Evolutionary conservation across 108 stramenopile species (phyloP), one percentile per base, ranked within the genome.

Genomic region (Conticribra guillardii): DNA sequence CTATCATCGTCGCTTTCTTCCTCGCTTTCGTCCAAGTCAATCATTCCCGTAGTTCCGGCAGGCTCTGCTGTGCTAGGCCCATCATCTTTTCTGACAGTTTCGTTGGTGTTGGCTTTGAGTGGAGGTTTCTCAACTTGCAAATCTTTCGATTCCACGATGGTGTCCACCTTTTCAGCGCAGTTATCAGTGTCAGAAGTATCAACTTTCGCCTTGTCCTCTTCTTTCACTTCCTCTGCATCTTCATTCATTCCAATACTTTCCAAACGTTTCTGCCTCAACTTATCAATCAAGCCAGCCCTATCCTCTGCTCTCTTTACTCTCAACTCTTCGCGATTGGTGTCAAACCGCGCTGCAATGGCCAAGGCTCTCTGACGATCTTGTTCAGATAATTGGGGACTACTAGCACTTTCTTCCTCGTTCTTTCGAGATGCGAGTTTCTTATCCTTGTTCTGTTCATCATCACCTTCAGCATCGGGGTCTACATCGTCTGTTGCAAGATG

Each of bases 291-390:
- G n/a, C 83, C 81, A 31, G 82, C 57, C 16, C 89, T 76, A 73
- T 91, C 87, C 68, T 89, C 84, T 31, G 82, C 68, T n/a, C 93
- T 76, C 62, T 88, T 77, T n/a, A 71, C 31, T 4, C 75, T 55
- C 24, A 80, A 71, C 63, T 92, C 93, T 11, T 92, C 89, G 37
- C 89, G 81, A 68, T 89, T 76, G 32, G 90, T 94, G 31, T 94
- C 85, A 66, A 94, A 90, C 50, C 84, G 78, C 45, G 81, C 77
- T 0, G 90, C 88, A 71, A 94, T 94, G n/a, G 78, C 84, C 58
- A 82, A 84, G 23, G 89, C 87, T 17, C 90, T 77, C 37, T 82
- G 70, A 26, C 84, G 77, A 70, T 94, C 93, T 63, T 88, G 84
- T 68, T 87, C 84, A 15, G 69, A 71, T 11, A 76, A 41, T 45